Base-by-base conservation (phyloP, 2,329 filamentous ascomycete genomes). In the Ophiostoma ips region DNA sequence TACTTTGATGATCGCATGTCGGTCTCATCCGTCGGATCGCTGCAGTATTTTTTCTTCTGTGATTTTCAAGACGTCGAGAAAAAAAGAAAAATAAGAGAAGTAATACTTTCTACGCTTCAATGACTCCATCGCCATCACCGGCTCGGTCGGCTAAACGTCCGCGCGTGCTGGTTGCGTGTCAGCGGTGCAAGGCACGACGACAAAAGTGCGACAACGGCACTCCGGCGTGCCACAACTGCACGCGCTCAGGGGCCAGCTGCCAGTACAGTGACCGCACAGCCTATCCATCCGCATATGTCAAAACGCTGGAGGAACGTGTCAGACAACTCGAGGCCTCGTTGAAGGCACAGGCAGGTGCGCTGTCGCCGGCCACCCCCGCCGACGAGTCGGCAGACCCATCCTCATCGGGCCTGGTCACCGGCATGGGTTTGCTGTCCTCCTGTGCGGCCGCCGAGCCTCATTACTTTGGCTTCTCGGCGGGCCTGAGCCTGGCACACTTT, bases 391-490 rank as follows among this genome's bases (percentile, higher is more conserved):
- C 12, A 2, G 34, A 24, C 2, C 6, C 21, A 15, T 28, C 38
- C 30, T 30, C 6, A 31, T 37, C 18, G 24, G 35, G 36, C 1
- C 46, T 53, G 1, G 52, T 46, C 7, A 46, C 35, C 0, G 52
- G 52, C 24, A 50, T 53, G 46, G 52, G 52, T n/a, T 13, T 53
- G 36, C 31, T 53, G 10, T 53, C 52, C n/a, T 53, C 52, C 1
- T 49, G 46, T 10, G 52, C 52, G 0, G 52, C 52, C 0, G 49
- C 52, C 6, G 52, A 53, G 41, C 52, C 52, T 31, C 52, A 53
- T 36, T 53, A 53, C 16, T 53, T 53, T 44, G 52, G 52, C 30
- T 51, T 53, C 33, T 53, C 52, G 21, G 52, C 52, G 2, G 52
- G 52, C 2, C 46, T 53, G n/a, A 53, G 52, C 31, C 36, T 53